Conservation (phyloP, 768 basidiomycete genomes). For the Tylopilus subfusipes region DNA sequence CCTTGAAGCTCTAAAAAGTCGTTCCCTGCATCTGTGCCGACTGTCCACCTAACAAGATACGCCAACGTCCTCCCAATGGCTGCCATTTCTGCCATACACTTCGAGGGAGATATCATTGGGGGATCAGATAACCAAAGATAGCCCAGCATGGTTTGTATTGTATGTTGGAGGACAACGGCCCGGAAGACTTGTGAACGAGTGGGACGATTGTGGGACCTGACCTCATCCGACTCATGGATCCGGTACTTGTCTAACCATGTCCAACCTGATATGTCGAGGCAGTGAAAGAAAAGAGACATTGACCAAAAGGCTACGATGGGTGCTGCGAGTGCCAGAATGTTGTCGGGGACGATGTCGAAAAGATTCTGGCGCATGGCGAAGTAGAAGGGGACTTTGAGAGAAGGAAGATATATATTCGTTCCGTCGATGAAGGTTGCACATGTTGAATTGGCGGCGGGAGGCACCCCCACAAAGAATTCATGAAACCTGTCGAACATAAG, state of each 20-base stretch:
- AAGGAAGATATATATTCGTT: slow-evolving; percentile 35
- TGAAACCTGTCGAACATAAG: slow-evolving; percentile 17
- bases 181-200: slow-evolving; percentile 66
- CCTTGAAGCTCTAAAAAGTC: slow-evolving; percentile 36
- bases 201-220: slow-evolving; percentile 68
- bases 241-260: slow-evolving; percentile 78
- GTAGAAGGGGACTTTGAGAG: slow-evolving; percentile 50
- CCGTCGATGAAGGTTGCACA: slow-evolving; percentile 34
- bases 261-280: slow-evolving; percentile 71
- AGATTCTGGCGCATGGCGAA: slow-evolving; percentile 43
- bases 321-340: slow-evolving; percentile 61
- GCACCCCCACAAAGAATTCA: slow-evolving; percentile 2
- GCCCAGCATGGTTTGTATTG: slow-evolving; percentile 77
- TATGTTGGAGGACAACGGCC: slow-evolving; percentile 85
- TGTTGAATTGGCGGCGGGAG: slow-evolving; percentile 33
- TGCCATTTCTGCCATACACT: slow-evolving; percentile 45
- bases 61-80: slow-evolving; percentile 39
- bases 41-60: slow-evolving; percentile 33
- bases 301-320: slow-evolving; percentile 86
- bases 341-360: slow-evolving; percentile 63
- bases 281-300: slow-evolving; percentile 74
- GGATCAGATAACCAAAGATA: slow-evolving; percentile 56
- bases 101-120: slow-evolving; percentile 26
- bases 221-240: slow-evolving; percentile 85
- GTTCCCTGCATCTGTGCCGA: slow-evolving; percentile 42